These are phyloP conservation scores for Apiospora phragmitis DNA, from an alignment of 2,329 filamentous ascomycete species.

Conservation along the genomic window DNA sequence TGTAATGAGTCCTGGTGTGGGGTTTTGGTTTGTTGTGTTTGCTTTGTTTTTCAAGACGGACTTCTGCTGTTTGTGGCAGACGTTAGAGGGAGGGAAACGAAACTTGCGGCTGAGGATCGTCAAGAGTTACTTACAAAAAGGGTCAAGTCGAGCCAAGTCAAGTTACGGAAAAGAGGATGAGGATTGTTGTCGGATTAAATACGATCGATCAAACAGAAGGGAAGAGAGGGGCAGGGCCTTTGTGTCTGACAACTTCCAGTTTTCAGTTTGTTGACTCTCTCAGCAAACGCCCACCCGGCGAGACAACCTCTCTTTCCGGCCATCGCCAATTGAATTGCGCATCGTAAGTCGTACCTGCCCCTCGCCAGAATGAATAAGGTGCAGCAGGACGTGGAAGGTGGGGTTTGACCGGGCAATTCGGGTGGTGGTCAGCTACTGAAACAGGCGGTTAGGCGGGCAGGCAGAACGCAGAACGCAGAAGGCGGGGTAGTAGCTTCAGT, in stretches of 20 bases:
- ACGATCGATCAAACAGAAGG: neutral
- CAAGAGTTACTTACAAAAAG: neutral
- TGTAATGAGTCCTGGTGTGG: neutral
- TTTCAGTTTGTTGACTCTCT: constrained; percentile 5
- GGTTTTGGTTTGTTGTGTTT: neutral
- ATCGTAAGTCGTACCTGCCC: neutral
- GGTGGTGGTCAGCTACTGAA: neutral
- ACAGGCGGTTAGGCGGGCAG: neutral
- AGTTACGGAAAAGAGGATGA: neutral
- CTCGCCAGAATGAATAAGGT: neutral
- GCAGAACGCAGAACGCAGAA: neutral
- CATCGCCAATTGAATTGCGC: constrained; percentile 6
- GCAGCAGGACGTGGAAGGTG: neutral
- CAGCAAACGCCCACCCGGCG: neutral
- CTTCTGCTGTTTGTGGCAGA: neutral
- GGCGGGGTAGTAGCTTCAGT: constrained; percentile 2
- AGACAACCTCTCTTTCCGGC: neutral
- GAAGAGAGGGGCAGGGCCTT: neutral
- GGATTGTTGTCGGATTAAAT: neutral
- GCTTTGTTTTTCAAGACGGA: neutral
- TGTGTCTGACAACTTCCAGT: constrained; percentile 3
- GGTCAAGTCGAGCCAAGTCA: neutral
- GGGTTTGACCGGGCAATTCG: neutral
- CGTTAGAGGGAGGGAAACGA: neutral
- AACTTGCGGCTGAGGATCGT: neutral